Conservation (phyloP, 1,284 basidiomycete species). For the Cerrena zonata region DNA sequence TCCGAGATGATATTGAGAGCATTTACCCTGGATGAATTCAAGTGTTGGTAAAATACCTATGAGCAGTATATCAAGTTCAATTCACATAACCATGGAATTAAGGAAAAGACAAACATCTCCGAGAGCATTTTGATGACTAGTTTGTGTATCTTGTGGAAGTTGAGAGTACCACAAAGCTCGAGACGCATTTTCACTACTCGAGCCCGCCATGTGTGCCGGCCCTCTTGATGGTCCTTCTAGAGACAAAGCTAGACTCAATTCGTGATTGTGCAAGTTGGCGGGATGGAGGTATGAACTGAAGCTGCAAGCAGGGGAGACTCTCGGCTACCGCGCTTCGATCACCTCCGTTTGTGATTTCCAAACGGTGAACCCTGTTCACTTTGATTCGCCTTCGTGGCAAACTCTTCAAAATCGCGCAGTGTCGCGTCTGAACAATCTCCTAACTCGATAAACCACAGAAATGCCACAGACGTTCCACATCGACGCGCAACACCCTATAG, state of each 20-base stretch:
- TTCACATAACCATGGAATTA: neutral
- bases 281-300: no score
- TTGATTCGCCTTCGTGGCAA: no score
- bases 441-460: no score
- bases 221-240: no score
- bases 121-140: neutral
- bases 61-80: neutral
- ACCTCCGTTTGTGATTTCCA: no score
- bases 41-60: neutral
- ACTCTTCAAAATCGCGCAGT: no score
- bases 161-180: neutral
- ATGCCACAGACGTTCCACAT: constrained; percentile 24
- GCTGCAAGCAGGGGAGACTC: no score
- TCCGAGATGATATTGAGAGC: constrained; percentile 5
- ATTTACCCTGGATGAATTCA: neutral
- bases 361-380: no score
- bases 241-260: no score
- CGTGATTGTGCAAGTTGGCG: no score
- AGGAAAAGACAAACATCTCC: neutral
- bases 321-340: no score
- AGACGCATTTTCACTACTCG: neutral
- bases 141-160: neutral
- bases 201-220: neutral
- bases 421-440: no score
- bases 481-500: constrained; percentile 16